Base-by-base conservation (phyloP, 2,329 filamentous ascomycete genomes). In the Pezicula neosporulosa region DNA sequence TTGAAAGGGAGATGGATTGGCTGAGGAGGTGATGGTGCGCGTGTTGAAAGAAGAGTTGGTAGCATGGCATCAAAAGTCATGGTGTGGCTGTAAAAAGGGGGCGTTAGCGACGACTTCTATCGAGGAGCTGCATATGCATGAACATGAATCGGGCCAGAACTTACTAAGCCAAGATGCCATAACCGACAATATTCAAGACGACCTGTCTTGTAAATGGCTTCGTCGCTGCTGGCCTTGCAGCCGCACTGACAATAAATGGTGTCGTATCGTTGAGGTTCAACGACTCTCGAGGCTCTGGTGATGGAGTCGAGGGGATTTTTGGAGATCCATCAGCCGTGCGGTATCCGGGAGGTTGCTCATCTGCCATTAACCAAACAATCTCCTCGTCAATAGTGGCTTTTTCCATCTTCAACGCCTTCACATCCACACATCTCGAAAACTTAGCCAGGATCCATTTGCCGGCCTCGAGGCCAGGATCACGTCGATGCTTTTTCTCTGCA, bases 61-160 rank as follows among this genome's bases (percentile, higher is more conserved):
- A 97, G 85, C 45, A 97, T 80, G 65, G 96, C 89, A 70, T 99
- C 94, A 62, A 96, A 94, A 0, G 92, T 95, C 71, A 99, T 97
- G 12, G 93, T 97, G 72, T 97, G 93, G 73, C 92, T 96, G 63
- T 64, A 13, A 13, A 30, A 33, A 24, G 5, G 24, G 30, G 9
- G 9, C 30, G 12, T 33, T 51, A 44, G 21, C 27, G 44, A 53
- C 53, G 44, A 4, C 44, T 58, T 66, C 54, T 66, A 60, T 52
- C 12, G 28, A 41, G 35, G 7, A 16, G 9, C 42, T 15, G 35
- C 21, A 46, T 19, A 28, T 48, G 38, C 41, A 59, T 36, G 19
- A 43, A 38, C 45, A 45, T 38, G 48, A 50, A 48, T 36, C 47
- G 13, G 42, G 47, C 44, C 28, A 52, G 38, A 50, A 86, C 90